Base-by-base conservation (phyloP, 495 filamentous ascomycete genomes). In the Chaetomidium leptoderma region DNA sequence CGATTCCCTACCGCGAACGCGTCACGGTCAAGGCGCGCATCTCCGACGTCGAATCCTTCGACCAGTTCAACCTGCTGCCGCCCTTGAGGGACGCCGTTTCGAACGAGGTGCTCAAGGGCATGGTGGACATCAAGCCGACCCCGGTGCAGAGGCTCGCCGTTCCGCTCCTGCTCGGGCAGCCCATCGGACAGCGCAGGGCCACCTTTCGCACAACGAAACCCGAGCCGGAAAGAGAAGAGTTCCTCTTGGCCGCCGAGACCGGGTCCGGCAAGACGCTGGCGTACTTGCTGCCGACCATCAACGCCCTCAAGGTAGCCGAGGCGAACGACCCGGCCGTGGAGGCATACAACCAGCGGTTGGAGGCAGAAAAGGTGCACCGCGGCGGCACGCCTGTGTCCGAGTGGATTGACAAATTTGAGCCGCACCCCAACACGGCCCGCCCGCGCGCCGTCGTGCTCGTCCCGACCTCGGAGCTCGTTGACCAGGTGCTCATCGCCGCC, bases 211-310 rank as follows among this genome's bases (percentile, higher is more conserved):
- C 6, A 2, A 44, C 24, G 40, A 33, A 40, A 49, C 27, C 59
- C 27, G 40, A 48, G 8, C n/a, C 48, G 5, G 71, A 76, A n/a
- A 81, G 81, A 61, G 76, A 86, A 55, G 85, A 92, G 60, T 96
- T 88, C 66, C 81, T 98, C 11, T 78, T 98, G 17, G 93, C 95
- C 0, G 93, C 95, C 11, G 93, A 98, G 74, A 98, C 93, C 2
- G 93, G 93, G 10, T 97, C 93, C 2, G 93, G 93, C 53, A 98
- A 98, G 73, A 98, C 93, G 2, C 75, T 98, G 59, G 88, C 93
- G 27, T 98, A 98, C 65, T 72, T 96, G 24, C 66, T 96, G 19
- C 95, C 93, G 1, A 73, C 83, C 17, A 73, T 97, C 35, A 83
- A 98, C 74, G 84, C 87, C 21, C 70, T 97, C 58, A 97, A 97